Percentiles rank a stretch among this genome's conserved stretches.
These are phyloP conservation scores for Metarhizium anisopliae DNA, from an alignment of 2,329 filamentous ascomycete species.

Conservation along the genomic window DNA sequence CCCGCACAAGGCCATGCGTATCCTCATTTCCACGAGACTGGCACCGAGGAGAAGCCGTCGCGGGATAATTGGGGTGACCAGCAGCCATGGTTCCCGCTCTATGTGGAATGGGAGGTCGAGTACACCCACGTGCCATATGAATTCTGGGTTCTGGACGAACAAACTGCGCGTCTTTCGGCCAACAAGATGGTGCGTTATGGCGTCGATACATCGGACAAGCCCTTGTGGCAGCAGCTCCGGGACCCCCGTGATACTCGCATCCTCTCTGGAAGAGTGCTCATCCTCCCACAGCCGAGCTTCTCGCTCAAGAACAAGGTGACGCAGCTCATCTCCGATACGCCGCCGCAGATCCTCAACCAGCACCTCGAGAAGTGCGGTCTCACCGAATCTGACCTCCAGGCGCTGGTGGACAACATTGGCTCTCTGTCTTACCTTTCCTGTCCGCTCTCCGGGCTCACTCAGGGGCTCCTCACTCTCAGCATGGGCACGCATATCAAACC, in stretches of 20 bases:
- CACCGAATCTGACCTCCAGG: not conserved
- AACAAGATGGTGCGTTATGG: constrained; percentile 5
- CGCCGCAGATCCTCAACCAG: constrained; percentile 10
- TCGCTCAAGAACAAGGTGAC: constrained; percentile 20
- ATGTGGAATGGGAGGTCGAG: constrained; percentile 33
- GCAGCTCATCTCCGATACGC: constrained; percentile 23
- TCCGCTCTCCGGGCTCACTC: constrained; percentile 22
- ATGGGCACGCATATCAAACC: constrained; percentile 33
- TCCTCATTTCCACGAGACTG: constrained; percentile 8
- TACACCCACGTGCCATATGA: constrained; percentile 29
- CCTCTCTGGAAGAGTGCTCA: constrained; percentile 26
- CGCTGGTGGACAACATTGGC: constrained; percentile 3
- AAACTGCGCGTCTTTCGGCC: constrained; percentile 8
- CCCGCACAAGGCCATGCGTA: not conserved
- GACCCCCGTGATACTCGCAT: constrained; percentile 13
- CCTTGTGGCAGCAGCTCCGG: not conserved
- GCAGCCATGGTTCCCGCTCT: constrained; percentile 33
- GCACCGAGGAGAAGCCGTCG: constrained; percentile 5
- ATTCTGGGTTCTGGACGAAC: constrained; percentile 22
- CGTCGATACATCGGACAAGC: not conserved
- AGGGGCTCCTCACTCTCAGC: constrained; percentile 22
- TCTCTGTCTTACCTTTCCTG: constrained; percentile 16
- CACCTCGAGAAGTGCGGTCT: constrained; percentile 8
- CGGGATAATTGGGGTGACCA: constrained; percentile 22
- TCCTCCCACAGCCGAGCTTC: constrained; percentile 31